These are phyloP conservation scores for Ustilago nuda DNA, from an alignment of 1,284 basidiomycete genomes.

Conservation along the genomic window DNA sequence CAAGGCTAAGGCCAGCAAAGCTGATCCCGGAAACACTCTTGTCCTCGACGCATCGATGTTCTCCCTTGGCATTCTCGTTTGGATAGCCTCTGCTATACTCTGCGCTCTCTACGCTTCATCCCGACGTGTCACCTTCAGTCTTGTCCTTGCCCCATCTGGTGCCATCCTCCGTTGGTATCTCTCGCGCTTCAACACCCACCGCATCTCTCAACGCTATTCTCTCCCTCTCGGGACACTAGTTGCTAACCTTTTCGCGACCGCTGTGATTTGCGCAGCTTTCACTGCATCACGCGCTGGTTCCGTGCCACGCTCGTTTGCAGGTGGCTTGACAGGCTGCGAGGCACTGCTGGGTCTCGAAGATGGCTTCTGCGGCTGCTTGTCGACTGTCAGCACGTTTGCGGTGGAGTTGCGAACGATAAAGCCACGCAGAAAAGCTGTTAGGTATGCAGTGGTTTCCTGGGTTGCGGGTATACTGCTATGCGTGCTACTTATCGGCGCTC, in stretches of 20 bases:
- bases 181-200: slow-evolving; percentile 77
- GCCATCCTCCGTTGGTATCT: slow-evolving; percentile 85
- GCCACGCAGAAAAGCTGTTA: slow-evolving; percentile 49
- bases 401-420: slow-evolving; percentile 80
- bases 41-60: slow-evolving; percentile 28
- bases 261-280: slow-evolving; percentile 48
- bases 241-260: slow-evolving; percentile 80
- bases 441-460: slow-evolving; percentile 59
- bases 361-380: slow-evolving; percentile 94
- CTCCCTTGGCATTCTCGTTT: slow-evolving; percentile 61
- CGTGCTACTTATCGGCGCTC: slow-evolving; percentile 59
- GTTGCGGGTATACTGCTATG: slow-evolving; percentile 51
- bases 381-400: slow-evolving; percentile 92
- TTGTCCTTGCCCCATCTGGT: slow-evolving; percentile 90
- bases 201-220: slow-evolving; percentile 73
- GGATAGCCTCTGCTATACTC: slow-evolving; percentile 75
- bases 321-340: slow-evolving; percentile 46
- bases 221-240: slow-evolving; percentile 85
- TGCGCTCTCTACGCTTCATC: slow-evolving; percentile 83
- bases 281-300: slow-evolving; percentile 48
- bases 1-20: background rate
- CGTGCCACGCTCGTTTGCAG: slow-evolving; percentile 5
- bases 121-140: slow-evolving; percentile 83
- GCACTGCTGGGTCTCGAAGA: slow-evolving; percentile 74
- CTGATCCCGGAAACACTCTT: slow-evolving; percentile 9